phyloP scores from a whole-genome alignment of 306 rosid genomes.

The Alnus glutinosa region DNA sequence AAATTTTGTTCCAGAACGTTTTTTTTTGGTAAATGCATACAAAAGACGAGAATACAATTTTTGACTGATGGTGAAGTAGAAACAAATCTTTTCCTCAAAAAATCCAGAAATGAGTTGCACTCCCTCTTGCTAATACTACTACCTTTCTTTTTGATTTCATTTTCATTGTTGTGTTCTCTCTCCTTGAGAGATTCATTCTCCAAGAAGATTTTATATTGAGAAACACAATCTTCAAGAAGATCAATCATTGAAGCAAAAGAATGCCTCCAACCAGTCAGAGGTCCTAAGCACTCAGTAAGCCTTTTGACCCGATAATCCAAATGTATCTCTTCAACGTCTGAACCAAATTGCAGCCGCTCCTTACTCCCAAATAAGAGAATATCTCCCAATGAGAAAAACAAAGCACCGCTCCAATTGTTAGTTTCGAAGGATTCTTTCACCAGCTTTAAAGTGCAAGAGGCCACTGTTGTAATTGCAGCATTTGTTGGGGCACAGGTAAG shows the following conservation, averaged over 20 bases:
- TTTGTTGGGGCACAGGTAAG: conserved; percentile 81
- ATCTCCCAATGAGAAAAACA: conserved; percentile 49
- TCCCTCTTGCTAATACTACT: no score
- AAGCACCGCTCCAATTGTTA: conserved; percentile 15
- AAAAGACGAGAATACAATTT: conserved; percentile 39
- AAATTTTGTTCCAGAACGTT: conserved; percentile 40
- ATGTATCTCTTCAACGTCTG: conserved; percentile 50
- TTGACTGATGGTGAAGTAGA: conserved; percentile 28
- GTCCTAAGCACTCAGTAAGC: conserved; percentile 47
- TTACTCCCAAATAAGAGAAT: conserved; percentile 64
- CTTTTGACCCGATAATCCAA: conserved; percentile 60
- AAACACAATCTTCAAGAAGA: conserved; percentile 63
- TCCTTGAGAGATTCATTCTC: conserved; percentile 37
- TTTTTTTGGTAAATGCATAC: conserved; percentile 54
- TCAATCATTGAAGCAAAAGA: conserved; percentile 50
- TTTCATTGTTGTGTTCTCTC: neutral
- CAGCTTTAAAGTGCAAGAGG: conserved; percentile 51
- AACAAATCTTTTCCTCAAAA: conserved; percentile 45
- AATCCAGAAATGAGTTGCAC: conserved; percentile 52
- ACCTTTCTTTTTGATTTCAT: neutral
- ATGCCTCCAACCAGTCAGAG: conserved; percentile 53
- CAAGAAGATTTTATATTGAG: conserved; percentile 46
- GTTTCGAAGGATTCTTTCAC: conserved; percentile 36
- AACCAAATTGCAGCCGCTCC: conserved; percentile 61
- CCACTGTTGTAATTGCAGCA: conserved; percentile 66